Evolutionary conservation across 139 green algal genomes (phyloP), one percentile per base, ranked within the genome.

Genomic region (Tetratostichococcus sp.): DNA sequence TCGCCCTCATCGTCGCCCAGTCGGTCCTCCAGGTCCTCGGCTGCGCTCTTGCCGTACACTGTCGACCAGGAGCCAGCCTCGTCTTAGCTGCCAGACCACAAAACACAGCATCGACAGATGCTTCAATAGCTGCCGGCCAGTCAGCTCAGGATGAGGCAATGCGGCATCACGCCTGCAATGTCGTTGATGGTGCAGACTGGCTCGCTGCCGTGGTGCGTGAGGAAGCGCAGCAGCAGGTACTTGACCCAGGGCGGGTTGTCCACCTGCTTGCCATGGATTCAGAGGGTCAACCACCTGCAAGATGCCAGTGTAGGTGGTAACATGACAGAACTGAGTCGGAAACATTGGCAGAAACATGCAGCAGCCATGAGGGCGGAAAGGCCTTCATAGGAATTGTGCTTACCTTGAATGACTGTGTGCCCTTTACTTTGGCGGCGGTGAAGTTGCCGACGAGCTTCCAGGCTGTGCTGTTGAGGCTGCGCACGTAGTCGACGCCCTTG

Each of bases 121-220:
- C n/a, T n/a, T n/a, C n/a, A n/a, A n/a, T n/a, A n/a, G n/a, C n/a
- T n/a, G n/a, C n/a, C n/a, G n/a, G n/a, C n/a, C n/a, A n/a, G n/a
- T n/a, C n/a, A n/a, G n/a, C 39, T 50, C 6, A 21, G 6, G 11
- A 50, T 11, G 31, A 30, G 0, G 16, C 77, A 78, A 65, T 85
- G 84, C 31, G 89, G 83, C n/a, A 79, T 74, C 1, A 6, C 39
- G 11, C 39, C 39, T 50, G 39, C 39, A 50, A 97, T 67, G 28
- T 82, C 86, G 75, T 97, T 97, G n/a, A 97, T 75, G n/a, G 93
- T 90, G 68, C 92, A 97, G 68, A 96, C 86, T 35, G 86, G 75
- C 76, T 96, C 93, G 0, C n/a, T 79, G 16, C 91, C 90, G 73
- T 94, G 89, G 76, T 97, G 90, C 0, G 82, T 85, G 8, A 90